Evolutionary conservation across 768 basidiomycete genomes (phyloP).

Genomic region (Cystofilobasidium ferigula): DNA sequence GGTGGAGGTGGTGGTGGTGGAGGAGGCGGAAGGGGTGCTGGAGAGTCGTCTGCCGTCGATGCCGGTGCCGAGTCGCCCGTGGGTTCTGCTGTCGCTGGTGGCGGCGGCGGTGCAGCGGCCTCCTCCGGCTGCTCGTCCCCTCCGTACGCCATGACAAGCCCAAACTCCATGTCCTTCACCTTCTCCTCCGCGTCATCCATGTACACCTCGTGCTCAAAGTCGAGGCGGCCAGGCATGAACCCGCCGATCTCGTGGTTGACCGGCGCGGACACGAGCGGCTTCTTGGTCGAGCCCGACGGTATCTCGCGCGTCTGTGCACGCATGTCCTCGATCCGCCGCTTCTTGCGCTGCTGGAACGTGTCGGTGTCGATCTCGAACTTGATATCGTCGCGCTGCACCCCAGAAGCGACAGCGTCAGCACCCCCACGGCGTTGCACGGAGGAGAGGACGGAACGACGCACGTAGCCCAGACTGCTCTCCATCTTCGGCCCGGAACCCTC

Average conservation of each 20-base stretch:
- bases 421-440: slow-evolving; percentile 36
- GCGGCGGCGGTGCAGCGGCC: neutral
- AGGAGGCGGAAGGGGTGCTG: neutral
- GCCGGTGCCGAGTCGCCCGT: neutral
- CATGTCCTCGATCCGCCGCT: slow-evolving; percentile 73
- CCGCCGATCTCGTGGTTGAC: slow-evolving; percentile 77
- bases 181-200: slow-evolving; percentile 90
- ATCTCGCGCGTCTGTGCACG: slow-evolving; percentile 40
- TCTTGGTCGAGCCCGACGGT: slow-evolving; percentile 38
- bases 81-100: neutral
- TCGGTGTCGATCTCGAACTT: slow-evolving; percentile 60
- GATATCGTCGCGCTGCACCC: slow-evolving; percentile 28
- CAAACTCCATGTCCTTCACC: slow-evolving; percentile 93
- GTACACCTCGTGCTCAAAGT: slow-evolving; percentile 89
- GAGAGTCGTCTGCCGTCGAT: neutral
- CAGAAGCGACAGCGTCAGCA: slow-evolving; percentile 52
- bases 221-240: slow-evolving; percentile 90
- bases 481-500: neutral
- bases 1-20: neutral
- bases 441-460: neutral
- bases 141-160: slow-evolving; percentile 69
- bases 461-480: neutral
- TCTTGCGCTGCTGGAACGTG: slow-evolving; percentile 80
- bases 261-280: slow-evolving; percentile 76
- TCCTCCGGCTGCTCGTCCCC: slow-evolving; percentile 54